These are phyloP conservation scores for Citrus australasica DNA, from an alignment of 345 rosid species.

Conservation along the genomic window DNA sequence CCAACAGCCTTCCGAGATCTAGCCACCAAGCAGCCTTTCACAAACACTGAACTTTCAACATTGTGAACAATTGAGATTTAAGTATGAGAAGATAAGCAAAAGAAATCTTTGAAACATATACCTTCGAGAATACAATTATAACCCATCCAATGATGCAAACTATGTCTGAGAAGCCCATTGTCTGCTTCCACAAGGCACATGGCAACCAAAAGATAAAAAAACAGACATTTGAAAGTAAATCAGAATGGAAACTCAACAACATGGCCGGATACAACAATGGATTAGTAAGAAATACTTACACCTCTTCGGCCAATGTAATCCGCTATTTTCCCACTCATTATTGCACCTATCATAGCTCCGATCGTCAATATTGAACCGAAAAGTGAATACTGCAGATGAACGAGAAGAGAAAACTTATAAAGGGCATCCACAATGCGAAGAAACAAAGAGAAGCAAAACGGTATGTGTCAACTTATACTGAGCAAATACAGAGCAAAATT, in stretches of 20 bases:
- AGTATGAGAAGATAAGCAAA: not conserved
- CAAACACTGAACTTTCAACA: conserved; percentile 6
- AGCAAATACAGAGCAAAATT: not conserved
- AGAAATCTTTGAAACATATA: conserved; percentile 4
- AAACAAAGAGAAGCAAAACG: not conserved
- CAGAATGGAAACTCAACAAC: not conserved
- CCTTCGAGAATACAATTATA: conserved; percentile 53
- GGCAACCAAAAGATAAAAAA: not conserved
- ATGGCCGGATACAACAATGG: not conserved
- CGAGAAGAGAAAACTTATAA: not conserved
- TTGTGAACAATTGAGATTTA: not conserved
- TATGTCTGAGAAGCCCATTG: conserved; percentile 65
- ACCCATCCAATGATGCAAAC: conserved; percentile 72
- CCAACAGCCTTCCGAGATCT: conserved; percentile 63
- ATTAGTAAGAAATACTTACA: conserved; percentile 31
- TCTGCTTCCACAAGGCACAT: conserved; percentile 28
- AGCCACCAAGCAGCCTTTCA: conserved; percentile 57
- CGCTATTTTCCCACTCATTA: conserved; percentile 61
- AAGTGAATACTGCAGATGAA: conserved; percentile 55
- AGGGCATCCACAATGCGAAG: not conserved
- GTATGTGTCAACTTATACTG: too few species aligned
- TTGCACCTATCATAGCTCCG: conserved; percentile 87
- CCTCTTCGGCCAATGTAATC: conserved; percentile 67
- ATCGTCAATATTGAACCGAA: conserved; percentile 74
- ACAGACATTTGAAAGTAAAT: not conserved